Evolutionary conservation across 169 alveolate genomes (phyloP), one percentile per base, ranked within the genome.

Genomic region (Babesia bovis): DNA sequence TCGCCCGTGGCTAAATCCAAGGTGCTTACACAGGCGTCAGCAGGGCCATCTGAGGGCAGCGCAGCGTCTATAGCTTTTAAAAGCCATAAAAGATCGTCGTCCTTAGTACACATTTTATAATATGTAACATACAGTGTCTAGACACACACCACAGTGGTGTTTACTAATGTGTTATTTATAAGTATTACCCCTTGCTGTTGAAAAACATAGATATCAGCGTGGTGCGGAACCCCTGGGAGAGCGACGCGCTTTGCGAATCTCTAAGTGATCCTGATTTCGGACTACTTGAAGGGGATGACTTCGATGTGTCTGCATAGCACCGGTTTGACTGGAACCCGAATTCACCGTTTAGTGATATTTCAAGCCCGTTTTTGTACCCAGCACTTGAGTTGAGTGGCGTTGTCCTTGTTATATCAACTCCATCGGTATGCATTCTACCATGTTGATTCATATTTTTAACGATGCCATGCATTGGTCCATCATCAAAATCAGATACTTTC

Each of bases 1-100:
- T 61, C 49, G 28, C 78, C 75, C 33, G 83, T 42, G 32, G 63
- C 83, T 2, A 75, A 69, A 28, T 74, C 56, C 59, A 85, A 36
- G 12, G 70, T 60, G 51, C 70, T 53, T 23, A 85, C 79, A 17
- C 71, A 36, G 36, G 69, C 66, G 49, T 66, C 55, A 44, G 67
- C 74, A 25, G 63, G 30, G 55, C 45, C 45, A 9, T 56, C 45
- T 9, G 69, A 66, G 49, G 76, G 79, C 41, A 76, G 70, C 21
- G 78, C 85, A 53, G 66, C 5, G 73, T 75, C 79, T 2, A 75
- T 44, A 17, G 40, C 58, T 15, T 30, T 45, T 57, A 75, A 57
- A 36, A 75, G 25, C 69, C 56, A 50, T 58, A 61, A 30, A 32
- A 75, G 23, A 15, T 75, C 78, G 59, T 75, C 85, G 47, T 75